Evolutionary conservation across 352 stramenopile species (phyloP).

Genomic region (Globisporangium iwayamae): DNA sequence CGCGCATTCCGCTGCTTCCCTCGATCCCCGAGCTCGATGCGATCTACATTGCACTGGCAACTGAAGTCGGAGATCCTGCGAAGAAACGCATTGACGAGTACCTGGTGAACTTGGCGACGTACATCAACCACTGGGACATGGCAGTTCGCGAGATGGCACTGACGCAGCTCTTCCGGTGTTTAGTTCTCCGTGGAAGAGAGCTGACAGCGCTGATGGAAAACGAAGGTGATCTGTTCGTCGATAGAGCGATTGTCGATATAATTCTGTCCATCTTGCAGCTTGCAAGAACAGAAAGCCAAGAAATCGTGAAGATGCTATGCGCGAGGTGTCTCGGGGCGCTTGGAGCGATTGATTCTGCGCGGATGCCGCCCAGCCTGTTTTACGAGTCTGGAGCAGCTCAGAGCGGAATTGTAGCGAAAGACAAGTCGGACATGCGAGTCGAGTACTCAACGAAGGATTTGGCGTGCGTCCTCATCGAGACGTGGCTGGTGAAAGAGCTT

Average conservation of each 20-base stretch:
- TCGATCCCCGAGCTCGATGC: conserved; percentile 63
- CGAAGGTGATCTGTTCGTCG: conserved; percentile 64
- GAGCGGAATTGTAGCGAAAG: conserved; percentile 28
- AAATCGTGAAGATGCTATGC: conserved; percentile 66
- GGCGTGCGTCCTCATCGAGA: conserved; percentile 79
- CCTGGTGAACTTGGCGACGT: conserved; percentile 48
- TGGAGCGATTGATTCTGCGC: conserved; percentile 74
- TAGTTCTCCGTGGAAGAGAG: conserved; percentile 61
- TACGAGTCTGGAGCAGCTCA: conserved; percentile 34
- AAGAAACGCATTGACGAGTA: conserved; percentile 43
- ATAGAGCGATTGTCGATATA: conserved; percentile 48
- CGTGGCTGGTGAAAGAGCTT: conserved; percentile 78
- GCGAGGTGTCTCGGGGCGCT: conserved; percentile 72
- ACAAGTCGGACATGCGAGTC: conserved; percentile 35
- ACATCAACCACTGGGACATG: conserved; percentile 77
- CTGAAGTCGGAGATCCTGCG: conserved; percentile 50
- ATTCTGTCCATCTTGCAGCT: conserved; percentile 70
- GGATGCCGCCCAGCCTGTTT: conserved; percentile 67
- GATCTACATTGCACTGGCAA: conserved; percentile 48
- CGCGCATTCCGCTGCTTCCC: conserved; percentile 65
- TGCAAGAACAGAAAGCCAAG: conserved; percentile 55
- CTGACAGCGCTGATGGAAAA: conserved; percentile 67
- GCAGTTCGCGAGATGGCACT: conserved; percentile 77
- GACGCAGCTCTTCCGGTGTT: conserved; percentile 55
- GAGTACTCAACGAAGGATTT: conserved; percentile 81